Base-by-base conservation (phyloP, 441 rosid species). In the Arabidopsis lyrata region DNA sequence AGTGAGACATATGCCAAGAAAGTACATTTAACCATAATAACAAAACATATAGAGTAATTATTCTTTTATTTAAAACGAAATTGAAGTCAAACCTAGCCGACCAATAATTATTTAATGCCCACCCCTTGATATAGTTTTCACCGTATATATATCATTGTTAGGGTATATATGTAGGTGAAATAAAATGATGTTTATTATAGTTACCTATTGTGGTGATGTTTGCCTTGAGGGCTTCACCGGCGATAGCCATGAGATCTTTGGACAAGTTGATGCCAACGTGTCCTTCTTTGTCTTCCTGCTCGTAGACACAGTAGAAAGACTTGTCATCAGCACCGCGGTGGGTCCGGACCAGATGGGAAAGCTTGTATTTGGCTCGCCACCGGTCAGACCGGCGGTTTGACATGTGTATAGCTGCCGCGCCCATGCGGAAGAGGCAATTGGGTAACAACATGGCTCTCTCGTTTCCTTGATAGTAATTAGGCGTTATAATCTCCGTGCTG, bases 341-440 rank as follows among this genome's bases (percentile, higher is more conserved):
- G 65, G 99, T 95, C 24, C 99, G 79, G 5, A 95, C 97, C 0
- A 90, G 91, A 65, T 88, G 97, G 42, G 88, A 89, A 12, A 95
- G 77, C n/a, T 83, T 78, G 82, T 88, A 95, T 81, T 95, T 95
- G 42, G 99, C 97, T 39, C 84, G 76, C 76, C 87, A 59, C 35
- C 87, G 27, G 73, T 87, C 87, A 5, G 95, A 86, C 31, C 83
- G 29, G 39, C 90, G 85, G 87, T 94, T 94, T 3, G 98, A 88
- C 48, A 95, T 58, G 47, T 90, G 81, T 62, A 95, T 87, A 0
- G 97, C 96, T 0, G 95, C 99, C 0, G 90, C 85, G 0, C 99
- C 99, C 97, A 94, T 90, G 2, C 99, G 92, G 83, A 94, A 94
- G 34, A 94, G 90, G 53, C 99, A 95, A 58, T 95, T 95, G 0